Evolutionary conservation across 2,329 filamentous ascomycete genomes (phyloP), one percentile per base, ranked within the genome.

Genomic region (Monilinia aucupariae): DNA sequence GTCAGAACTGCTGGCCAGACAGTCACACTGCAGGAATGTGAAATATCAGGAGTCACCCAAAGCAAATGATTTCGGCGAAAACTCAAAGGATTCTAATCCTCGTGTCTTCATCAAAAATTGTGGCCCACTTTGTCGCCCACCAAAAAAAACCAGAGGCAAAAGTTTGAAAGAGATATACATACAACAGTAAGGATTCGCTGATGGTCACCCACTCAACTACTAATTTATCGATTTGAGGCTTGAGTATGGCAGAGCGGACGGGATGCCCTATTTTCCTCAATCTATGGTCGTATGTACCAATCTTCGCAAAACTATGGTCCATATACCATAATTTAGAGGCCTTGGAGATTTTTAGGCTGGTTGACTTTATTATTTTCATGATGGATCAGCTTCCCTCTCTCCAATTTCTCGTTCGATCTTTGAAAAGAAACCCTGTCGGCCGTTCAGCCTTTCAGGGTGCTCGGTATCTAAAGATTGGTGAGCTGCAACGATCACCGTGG

Each of bases 141-240:
- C 54, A 56, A 32, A 41, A 52, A 37, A 59, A 30, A 30, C 10
- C 22, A 59, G 25, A 50, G 12, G 5, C 20, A 6, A 47, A 59
- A 51, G n/a, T n/a, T n/a, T n/a, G n/a, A n/a, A n/a, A 27, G 17
- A 20, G 12, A 59, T 39, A 59, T 41, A 52, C 45, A 59, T 59
- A 59, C 56, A 32, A 59, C 56, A 59, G 56, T 41, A 52, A 52
- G 56, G 56, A 52, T 59, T 59, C 56, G 56, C 56, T 59, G 48
- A 59, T 59, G 56, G 56, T 59, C 56, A 59, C 56, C 56, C 56
- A 59, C 56, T 59, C 48, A 59, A 59, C 45, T 59, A 59, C 56
- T 59, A 41, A 52, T 52, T 52, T 59, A 52, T 45, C 56, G 56
- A 59, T 59, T 52, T 50, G 48, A 49, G 43, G 32, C 56, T 59